Evolutionary conservation across 306 rosid species (phyloP), one percentile per base, ranked within the genome.

Genomic region (Quillaja saponaria): DNA sequence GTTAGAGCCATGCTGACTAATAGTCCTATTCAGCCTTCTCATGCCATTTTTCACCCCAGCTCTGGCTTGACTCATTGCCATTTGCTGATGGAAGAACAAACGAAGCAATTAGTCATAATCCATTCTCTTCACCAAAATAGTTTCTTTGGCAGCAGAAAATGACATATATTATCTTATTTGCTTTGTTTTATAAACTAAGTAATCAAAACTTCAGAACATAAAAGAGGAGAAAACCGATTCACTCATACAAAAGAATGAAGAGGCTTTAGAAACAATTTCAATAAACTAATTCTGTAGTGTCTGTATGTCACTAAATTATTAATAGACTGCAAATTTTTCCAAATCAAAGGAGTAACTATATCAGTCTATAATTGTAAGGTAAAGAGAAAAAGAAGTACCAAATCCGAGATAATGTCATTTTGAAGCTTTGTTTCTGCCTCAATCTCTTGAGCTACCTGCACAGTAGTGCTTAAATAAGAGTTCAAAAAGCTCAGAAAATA

Each of bases 381-480:
- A 5, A 3, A 40, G n/a, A 11, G 46, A 40, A 40, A 40, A 14
- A 40, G 4, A 40, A 40, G 34, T 44, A 59, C 65, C 79, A 74
- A 21, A 31, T 74, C 70, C 16, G 63, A 4, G 17, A 74, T 41
- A 44, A 74, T 31, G 21, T 74, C 79, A 61, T 74, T 74, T 69
- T 74, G 79, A 28, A 61, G 13, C 38, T 8, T 61, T 13, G 74
- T 55, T 68, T 74, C 79, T 31, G 69, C 34, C 28, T 62, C 79
- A 35, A 74, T 74, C 47, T 74, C 74, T 48, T 74, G 66, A 17
- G 79, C 79, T n/a, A 74, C 79, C 79, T 74, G 69, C 53, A 34
- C 10, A 48, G 10, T 39, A 58, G n/a, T n/a, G n/a, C 14, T 39
- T 33, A 51, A 49, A 48, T 40, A 18, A 8, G 34, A 59, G n/a